Base-by-base conservation (phyloP, 495 filamentous ascomycete species). In the Xylaria venustula region DNA sequence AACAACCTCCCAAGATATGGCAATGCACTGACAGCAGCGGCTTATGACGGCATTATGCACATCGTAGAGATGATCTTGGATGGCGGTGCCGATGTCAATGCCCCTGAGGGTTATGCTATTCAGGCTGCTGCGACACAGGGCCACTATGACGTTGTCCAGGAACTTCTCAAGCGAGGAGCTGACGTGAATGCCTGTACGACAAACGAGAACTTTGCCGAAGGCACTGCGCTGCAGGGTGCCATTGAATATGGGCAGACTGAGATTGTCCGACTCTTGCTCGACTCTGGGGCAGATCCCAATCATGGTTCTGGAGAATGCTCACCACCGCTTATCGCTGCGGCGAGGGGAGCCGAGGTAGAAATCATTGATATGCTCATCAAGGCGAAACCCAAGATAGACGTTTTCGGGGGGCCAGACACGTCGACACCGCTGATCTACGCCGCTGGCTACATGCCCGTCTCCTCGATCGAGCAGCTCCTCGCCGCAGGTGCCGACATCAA, bases 211-310 rank as follows among this genome's bases (percentile, higher is more conserved):
- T 68, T 72, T 56, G 45, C 60, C 6, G 49, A 57, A n/a, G 69
- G 69, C 7, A 71, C 71, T 7, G 72, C 72, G 14, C 52, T 75
- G 15, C 71, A 74, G 37, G 72, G 67, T 3, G 72, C 72, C 2
- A 65, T 58, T 20, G 63, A 73, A 60, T 63, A 62, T 5, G 56
- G 67, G 1, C 64, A 64, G 20, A 58, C 62, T 2, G 64, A 72
- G 9, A 71, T 73, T 25, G 69, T 75, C 42, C 30, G 55, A 4
- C 53, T 75, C 15, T 66, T 75, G 17, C 69, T 73, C 26, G 65
- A 70, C 5, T 63, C 67, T 30, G 56, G 62, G 15, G 72, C 72
- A 7, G 50, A 75, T 47, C 68, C 69, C 12, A 65, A 74, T 44
- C 61, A 65, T 9, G 69, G 71, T 15, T 49, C 61, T 42, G 70